Evolutionary conservation across 2,329 filamentous ascomycete genomes (phyloP).

Genomic region (Penicillium freii): DNA sequence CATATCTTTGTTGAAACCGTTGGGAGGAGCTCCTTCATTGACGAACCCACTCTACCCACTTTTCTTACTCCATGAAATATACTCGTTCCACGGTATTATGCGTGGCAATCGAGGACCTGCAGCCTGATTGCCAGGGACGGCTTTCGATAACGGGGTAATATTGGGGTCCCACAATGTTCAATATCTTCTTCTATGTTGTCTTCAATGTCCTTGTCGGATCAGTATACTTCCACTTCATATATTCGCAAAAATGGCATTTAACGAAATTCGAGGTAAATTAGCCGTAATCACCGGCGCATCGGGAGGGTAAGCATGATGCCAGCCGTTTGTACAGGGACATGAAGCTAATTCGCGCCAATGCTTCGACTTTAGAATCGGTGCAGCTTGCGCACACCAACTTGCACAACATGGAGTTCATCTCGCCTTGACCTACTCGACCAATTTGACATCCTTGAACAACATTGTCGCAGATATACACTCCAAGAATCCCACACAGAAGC

Average conservation of each 20-base stretch:
- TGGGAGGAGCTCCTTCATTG: neutral
- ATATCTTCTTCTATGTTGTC: neutral
- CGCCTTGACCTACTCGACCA: constrained; percentile 59
- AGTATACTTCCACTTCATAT: neutral
- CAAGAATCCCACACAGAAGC: constrained; percentile 27
- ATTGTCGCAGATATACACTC: constrained; percentile 46
- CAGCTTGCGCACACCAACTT: constrained; percentile 57
- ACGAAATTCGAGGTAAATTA: constrained; percentile 53
- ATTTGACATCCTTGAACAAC: constrained; percentile 46
- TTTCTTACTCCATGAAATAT: neutral
- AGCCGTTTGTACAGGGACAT: neutral
- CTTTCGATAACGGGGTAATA: neutral
- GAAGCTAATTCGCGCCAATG: neutral
- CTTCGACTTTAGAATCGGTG: constrained; percentile 53
- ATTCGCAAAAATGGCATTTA: constrained; percentile 27
- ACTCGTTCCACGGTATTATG: neutral
- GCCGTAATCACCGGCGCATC: constrained; percentile 62
- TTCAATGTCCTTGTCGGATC: neutral
- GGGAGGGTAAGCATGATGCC: constrained; percentile 50
- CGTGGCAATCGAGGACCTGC: neutral
- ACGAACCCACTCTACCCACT: neutral
- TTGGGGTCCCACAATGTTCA: neutral
- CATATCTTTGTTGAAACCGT: neutral
- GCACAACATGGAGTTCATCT: constrained; percentile 52
- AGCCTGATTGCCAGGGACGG: neutral